Percentiles rank a stretch among this genome's conserved stretches.
These are phyloP conservation scores for Coccomyxa subellipsoidea DNA, from an alignment of 163 green algal species.

Conservation along the genomic window DNA sequence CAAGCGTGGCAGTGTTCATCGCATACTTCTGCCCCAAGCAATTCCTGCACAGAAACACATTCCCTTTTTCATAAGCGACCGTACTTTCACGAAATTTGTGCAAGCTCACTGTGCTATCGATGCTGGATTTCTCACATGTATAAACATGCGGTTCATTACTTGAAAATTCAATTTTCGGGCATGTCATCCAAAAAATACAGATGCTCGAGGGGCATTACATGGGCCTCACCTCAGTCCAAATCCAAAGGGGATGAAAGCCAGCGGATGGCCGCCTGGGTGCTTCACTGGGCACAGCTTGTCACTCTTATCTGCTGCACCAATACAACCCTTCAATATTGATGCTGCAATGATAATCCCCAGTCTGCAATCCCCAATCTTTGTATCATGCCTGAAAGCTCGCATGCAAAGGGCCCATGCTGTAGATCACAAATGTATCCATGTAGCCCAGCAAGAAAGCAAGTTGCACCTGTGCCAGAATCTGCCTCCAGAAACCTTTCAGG, in stretches of 20 bases:
- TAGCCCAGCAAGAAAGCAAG: not conserved
- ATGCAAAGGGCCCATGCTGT: not conserved
- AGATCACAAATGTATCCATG: not conserved
- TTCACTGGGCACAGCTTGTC: not conserved
- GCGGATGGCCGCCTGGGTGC: not conserved
- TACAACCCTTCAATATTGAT: too few relatives aligned
- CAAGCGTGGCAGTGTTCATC: not conserved
- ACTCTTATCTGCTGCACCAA: not conserved
- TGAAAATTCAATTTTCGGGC: too few relatives aligned
- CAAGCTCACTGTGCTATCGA: too few relatives aligned
- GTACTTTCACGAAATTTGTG: too few relatives aligned
- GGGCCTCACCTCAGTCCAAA: not conserved
- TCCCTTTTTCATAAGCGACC: too few relatives aligned
- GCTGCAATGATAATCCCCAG: too few relatives aligned
- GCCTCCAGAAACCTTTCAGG: not conserved
- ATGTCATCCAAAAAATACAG: too few relatives aligned
- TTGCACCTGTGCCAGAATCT: not conserved
- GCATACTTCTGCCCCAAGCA: constrained; percentile 6
- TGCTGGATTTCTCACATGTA: too few relatives aligned
- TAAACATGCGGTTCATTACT: too few relatives aligned
- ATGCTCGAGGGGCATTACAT: too few relatives aligned
- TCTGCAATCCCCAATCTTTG: not conserved
- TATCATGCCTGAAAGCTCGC: not conserved
- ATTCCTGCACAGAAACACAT: not conserved
- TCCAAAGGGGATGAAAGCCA: not conserved